Base-by-base conservation (phyloP, 108 stramenopile species). In the Nitzschia sp. region DNA sequence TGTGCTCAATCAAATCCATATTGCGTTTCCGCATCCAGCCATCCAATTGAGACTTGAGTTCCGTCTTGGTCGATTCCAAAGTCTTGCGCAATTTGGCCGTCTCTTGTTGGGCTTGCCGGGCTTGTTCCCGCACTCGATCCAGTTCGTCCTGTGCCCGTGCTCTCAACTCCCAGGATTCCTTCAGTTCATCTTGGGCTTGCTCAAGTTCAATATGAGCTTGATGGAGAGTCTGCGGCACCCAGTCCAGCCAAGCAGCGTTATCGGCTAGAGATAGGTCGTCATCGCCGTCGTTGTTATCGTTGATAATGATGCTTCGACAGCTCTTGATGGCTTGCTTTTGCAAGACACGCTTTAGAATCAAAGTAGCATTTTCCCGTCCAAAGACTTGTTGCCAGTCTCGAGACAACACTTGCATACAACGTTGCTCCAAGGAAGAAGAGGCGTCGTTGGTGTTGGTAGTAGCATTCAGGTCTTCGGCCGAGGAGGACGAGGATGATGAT, bases 11-110 rank as follows among this genome's bases (percentile, higher is more conserved):
- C 36, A 41, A 45, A 26, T 61, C 60, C 9, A n/a, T 45, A 5
- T 27, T 23, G 13, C 38, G 60, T 45, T 61, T 61, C 21, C 41
- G 36, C 60, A 61, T 61, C 41, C 36, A 45, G 0, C 60, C 60
- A 2, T 19, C 1, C 0, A 61, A 9, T 44, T 61, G 60, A 25
- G 2, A n/a, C 45, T 45, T 17, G 21, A 61, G 38, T 5, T 61
- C 60, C n/a, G 2, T 34, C 26, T 61, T 61, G 36, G 41, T 61
- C 19, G 38, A 41, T 2, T 38, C 35, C 1, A 61, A 23, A 8
- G 33, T 23, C 26, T 45, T 38, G 9, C 21, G 17, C 41, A 61
- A 45, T 44, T 41, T 8, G 4, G 9, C 48, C 4, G 21, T 19
- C 17, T 50, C 48, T 21, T 19, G 13, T 19, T 21, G 48, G 19